Base-by-base conservation (phyloP, 2,329 filamentous ascomycete species). In the Xylariaceae sp. region DNA sequence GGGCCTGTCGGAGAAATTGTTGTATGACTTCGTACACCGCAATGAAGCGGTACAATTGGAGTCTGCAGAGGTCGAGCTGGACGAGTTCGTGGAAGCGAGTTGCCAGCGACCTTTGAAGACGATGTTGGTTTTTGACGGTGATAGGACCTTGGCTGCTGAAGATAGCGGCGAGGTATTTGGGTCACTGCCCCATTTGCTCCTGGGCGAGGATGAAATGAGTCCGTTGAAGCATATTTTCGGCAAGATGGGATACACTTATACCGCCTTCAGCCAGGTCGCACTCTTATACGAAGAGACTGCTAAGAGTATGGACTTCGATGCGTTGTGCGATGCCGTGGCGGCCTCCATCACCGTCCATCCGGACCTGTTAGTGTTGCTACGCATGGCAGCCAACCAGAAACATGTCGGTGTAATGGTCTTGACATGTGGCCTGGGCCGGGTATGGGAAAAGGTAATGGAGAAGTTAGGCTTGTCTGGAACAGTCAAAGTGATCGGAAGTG, bases 361-460 rank as follows among this genome's bases (percentile, higher is more conserved):
- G 0, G 79, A 85, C 37, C 73, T 88, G 35, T 3, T 74, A 0
- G 55, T 65, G 0, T 62, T 88, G 1, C 66, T 87, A 15, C 64
- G 68, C 5, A 56, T 59, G 1, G 67, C 73, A 0, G 61, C 61
- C 18, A 37, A 64, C 2, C 50, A 75, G 4, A 34, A 68, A 0
- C 73, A 80, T 60, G 66, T 84, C 10, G 70, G 74, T 1, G 77
- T 75, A 0, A 61, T 87, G 0, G 71, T 88, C 9, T 66, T 87
- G 5, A 88, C 79, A 1, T 83, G 79, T 67, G 84, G 84, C 0
- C 67, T 83, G 2, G 72, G 75, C 2, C 69, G 64, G 1, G 69
- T 87, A 1, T 88, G 83, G 85, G 76, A 85, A 18, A 78, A 74
- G 17, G 73, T 87, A 0, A 55, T 88, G 5, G 66, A 77, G 11